Evolutionary conservation across 2,329 filamentous ascomycete species (phyloP), one percentile per base, ranked within the genome.

Genomic region (Arthroderma uncinatum): DNA sequence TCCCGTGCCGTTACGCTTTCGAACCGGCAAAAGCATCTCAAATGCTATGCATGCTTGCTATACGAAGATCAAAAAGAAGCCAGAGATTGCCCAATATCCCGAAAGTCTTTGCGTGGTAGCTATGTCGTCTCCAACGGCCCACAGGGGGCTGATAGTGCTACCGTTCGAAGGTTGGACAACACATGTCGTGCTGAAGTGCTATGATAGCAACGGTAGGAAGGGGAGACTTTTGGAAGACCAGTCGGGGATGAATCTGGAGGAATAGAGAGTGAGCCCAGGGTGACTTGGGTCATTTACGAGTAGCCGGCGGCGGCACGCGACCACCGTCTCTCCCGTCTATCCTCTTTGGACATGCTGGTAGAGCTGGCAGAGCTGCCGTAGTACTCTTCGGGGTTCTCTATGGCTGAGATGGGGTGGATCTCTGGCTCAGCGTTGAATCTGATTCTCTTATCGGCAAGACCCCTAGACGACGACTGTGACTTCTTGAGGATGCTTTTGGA

Each of bases 401-500:
- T 76, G 0, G 75, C 75, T 1, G 74, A 76, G 53, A 78, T 71
- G 57, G 71, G 74, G 64, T 76, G 68, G 23, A 78, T 70, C 21
- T 69, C 73, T 2, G 75, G 75, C 4, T 73, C 71, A 37, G 68
- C 70, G 39, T 67, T 64, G 63, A 77, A 77, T 52, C 74, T 70
- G 50, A 77, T 71, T 48, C 68, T 69, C 60, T 75, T 75, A 54
- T 57, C 58, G 47, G 61, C 57, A 25, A 61, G 53, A 44, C 59
- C 53, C 12, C 60, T 55, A 1, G 61, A 58, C 2, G 50, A 57
- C 58, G 55, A 48, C 2, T 66, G 57, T 4, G 68, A 64, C 64
- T 76, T 76, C 68, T 77, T 77, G 57, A 77, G 70, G 57, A 78
- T 77, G 62, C 74, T 74, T 66, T 75, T 76, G 21, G 73, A 70